phyloP scores from a whole-genome alignment of 2,329 filamentous ascomycete genomes.

The Sarocladiaceae sp. region DNA sequence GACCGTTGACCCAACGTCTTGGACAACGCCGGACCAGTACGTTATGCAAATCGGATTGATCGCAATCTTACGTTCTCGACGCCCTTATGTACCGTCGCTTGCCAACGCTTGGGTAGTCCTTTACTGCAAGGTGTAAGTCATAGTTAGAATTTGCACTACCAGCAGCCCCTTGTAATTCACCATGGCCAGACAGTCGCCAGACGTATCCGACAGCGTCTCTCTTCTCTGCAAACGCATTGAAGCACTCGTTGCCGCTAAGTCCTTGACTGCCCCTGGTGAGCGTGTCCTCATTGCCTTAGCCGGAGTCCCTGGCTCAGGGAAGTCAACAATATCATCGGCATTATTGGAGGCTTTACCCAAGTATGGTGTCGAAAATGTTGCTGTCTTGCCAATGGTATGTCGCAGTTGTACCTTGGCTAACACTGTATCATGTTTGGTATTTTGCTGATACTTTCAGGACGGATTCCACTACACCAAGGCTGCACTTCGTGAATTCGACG shows the following conservation, averaged over 20 bases:
- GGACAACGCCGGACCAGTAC: not conserved
- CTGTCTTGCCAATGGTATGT: conserved; percentile 22
- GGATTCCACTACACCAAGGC: conserved; percentile 25
- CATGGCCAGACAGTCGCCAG: not conserved
- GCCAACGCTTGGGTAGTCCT: not conserved
- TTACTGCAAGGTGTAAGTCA: no score
- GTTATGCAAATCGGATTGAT: not conserved
- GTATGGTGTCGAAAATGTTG: conserved; percentile 14
- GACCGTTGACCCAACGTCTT: not conserved
- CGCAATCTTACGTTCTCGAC: no score
- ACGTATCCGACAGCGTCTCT: not conserved
- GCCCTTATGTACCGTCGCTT: not conserved
- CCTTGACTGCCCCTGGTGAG: not conserved
- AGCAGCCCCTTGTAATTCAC: no score
- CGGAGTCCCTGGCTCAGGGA: conserved; percentile 27
- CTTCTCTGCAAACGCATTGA: conserved; percentile 4
- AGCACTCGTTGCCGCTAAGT: not conserved
- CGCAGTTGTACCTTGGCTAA: not conserved
- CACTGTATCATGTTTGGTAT: not conserved
- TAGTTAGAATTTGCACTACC: no score
- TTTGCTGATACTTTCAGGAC: conserved; percentile 23
- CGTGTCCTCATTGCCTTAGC: conserved; percentile 22
- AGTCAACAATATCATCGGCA: conserved; percentile 21
- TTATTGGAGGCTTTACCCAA: conserved; percentile 16
- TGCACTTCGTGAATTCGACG: conserved; percentile 15